Conservation (phyloP, 208 protist species). For the Plasmodiophora brassicae region DNA sequence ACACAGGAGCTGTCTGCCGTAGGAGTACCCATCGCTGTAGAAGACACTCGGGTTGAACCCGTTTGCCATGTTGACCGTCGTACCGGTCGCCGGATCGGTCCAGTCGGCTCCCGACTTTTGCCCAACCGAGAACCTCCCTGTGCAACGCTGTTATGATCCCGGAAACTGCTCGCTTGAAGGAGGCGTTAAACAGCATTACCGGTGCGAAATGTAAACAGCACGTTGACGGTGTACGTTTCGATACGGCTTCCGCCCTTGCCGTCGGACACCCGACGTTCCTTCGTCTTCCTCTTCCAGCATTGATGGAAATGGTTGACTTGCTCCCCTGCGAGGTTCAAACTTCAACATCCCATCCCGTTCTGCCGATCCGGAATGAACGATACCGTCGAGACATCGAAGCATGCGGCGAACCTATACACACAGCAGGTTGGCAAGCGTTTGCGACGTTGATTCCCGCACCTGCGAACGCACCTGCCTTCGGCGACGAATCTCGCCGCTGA, state of each 20-base stretch:
- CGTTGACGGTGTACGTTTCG: not conserved
- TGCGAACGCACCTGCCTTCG: not conserved
- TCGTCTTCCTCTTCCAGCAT: not conserved
- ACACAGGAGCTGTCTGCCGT: no score
- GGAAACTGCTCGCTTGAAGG: not conserved
- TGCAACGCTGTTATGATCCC: not conserved
- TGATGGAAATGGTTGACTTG: conserved; percentile 6
- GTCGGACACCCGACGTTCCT: not conserved
- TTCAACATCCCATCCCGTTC: no score
- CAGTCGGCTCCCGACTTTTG: not conserved
- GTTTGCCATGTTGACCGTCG: not conserved
- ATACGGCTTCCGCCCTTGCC: not conserved
- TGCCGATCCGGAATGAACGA: no score
- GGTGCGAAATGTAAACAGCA: conserved; percentile 4
- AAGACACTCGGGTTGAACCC: not conserved
- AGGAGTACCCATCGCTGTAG: conserved; percentile 1
- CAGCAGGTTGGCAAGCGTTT: no score
- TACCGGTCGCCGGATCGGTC: not conserved
- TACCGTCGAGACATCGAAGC: not conserved
- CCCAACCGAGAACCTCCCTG: not conserved
- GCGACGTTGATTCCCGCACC: no score
- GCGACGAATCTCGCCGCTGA: not conserved
- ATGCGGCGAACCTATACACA: conserved; percentile 1
- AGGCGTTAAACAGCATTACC: not conserved
- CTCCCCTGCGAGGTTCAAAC: no score